Conservation (phyloP, 495 filamentous ascomycete species). For the Penicillium riverlandense region DNA sequence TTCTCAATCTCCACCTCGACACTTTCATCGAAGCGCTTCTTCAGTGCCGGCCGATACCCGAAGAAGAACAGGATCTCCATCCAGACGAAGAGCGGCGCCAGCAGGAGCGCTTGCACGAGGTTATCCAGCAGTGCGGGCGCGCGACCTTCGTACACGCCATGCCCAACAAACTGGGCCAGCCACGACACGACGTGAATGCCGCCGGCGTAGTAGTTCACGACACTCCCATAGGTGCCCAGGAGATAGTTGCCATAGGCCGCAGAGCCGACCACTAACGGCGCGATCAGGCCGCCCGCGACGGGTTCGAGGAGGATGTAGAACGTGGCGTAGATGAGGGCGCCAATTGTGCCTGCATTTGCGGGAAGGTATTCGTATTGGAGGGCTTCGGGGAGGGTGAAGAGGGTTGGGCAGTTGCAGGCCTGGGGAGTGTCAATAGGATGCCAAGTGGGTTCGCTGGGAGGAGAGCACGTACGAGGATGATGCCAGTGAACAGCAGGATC, state of each 20-base stretch:
- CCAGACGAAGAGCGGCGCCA: conserved; percentile 99
- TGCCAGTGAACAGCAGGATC: conserved; percentile 67
- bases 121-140: conserved; percentile 89
- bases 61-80: conserved; percentile 88
- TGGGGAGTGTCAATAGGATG: conserved; percentile 20
- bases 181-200: conserved; percentile 67
- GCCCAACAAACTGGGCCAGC: conserved; percentile 85
- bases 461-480: conserved; percentile 60
- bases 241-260: conserved; percentile 72
- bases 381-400: conserved; percentile 64
- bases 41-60: conserved; percentile 84
- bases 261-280: conserved; percentile 63
- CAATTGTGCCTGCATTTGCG: conserved; percentile 72
- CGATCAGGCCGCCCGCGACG: conserved; percentile 70
- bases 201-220: conserved; percentile 63
- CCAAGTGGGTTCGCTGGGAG: not conserved
- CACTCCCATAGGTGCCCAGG: conserved; percentile 53
- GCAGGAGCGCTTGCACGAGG: conserved; percentile 77
- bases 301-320: conserved; percentile 93
- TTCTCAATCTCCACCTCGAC: conserved; percentile 56
- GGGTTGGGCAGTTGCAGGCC: conserved; percentile 68
- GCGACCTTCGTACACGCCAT: conserved; percentile 81
- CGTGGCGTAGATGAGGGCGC: conserved; percentile 60
- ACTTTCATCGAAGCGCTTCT: conserved; percentile 65
- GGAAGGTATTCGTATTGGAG: conserved; percentile 69